Base-by-base conservation (phyloP, 495 filamentous ascomycete genomes). In the Opeltia flavorubescens region DNA sequence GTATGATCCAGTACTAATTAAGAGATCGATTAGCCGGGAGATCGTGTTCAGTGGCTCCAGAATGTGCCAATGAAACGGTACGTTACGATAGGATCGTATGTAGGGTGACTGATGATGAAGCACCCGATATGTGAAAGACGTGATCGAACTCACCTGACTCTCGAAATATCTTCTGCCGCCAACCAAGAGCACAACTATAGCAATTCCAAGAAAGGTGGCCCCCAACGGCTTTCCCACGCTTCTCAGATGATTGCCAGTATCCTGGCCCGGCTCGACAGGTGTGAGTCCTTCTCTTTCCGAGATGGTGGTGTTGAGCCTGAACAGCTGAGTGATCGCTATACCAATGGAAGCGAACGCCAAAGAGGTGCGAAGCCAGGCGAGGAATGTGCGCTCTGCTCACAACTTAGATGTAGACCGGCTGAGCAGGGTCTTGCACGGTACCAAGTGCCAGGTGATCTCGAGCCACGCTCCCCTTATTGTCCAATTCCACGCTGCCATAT, bases 381-480 rank as follows among this genome's bases (percentile, higher is more conserved):
- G 77, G 63, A 96, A 98, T 2, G 91, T 98, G 25, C 91, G 81
- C 64, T 98, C 91, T 95, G 57, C 34, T 6, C n/a, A 36, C 12
- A 6, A 3, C 6, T n/a, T 36, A 2, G 34, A 36, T 36, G 34
- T 36, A 43, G 13, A 34, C 8, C 9, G 28, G 38, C 8, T 4
- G 38, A 47, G 20, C 13, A 15, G 29, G 1, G 13, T 18, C 27
- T 30, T 0, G 7, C 6, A 34, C 61, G 74, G 52, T 72, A 95
- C 89, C 89, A 50, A 98, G 65, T 24, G 91, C 91, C 43, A 98
- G 68, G 66, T 98, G 91, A 62, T 98, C 91, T 52, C 91, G 74
- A 35, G 91, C 91, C 18, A 95, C 88, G 61, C 84, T 89, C 13
- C 89, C 93, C 61, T 95, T 95, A 55, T 96, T 98, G 59, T 98